Evolutionary conservation across 345 rosid genomes (phyloP), one percentile per base, ranked within the genome.

Genomic region (Camelina sativa): DNA sequence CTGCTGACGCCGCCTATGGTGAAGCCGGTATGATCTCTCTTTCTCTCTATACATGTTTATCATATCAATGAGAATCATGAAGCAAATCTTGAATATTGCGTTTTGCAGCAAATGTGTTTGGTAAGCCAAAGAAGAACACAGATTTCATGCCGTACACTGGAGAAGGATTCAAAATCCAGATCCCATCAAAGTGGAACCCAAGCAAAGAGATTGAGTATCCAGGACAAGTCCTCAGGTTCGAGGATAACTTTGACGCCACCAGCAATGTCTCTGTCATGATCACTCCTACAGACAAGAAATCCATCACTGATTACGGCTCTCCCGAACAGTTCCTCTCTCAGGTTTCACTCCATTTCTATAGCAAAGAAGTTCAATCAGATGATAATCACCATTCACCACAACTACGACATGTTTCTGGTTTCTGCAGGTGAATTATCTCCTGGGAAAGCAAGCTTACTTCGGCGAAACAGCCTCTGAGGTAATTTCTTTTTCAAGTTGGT

Each of bases 1-100:
- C 98, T 52, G 98, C 98, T 54, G 95, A 86, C 47, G 98, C 98
- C 11, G 96, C 98, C 79, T 94, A 94, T 47, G 98, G 98, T 34
- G 96, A 94, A 86, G 85, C 97, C 30, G 97, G 97, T 91, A 85
- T 16, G 35, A 44, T 13, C 52, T 3, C 13, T 60, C 50, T 28
- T 12, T 8, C 25, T 60, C 51, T 53, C 7, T 13, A 10, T 34
- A 48, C 46, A 25, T 48, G 9, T 67, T 1, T 17, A 76, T 69
- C 70, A 34, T 62, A 25, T 63, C 71, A 64, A 28, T 4, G 40
- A 65, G 47, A 38, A 58, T 66, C 40, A 58, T 66, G 53, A 50
- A 32, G 38, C 56, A 10, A 25, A 7, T 22, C 35, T 56, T 75
- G 65, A 25, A 34, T 69, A 6, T 32, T 34, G 51, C 0, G 30